Evolutionary conservation across 805 yeast genomes (phyloP).

Genomic region (Yarrowia yakushimensis): DNA sequence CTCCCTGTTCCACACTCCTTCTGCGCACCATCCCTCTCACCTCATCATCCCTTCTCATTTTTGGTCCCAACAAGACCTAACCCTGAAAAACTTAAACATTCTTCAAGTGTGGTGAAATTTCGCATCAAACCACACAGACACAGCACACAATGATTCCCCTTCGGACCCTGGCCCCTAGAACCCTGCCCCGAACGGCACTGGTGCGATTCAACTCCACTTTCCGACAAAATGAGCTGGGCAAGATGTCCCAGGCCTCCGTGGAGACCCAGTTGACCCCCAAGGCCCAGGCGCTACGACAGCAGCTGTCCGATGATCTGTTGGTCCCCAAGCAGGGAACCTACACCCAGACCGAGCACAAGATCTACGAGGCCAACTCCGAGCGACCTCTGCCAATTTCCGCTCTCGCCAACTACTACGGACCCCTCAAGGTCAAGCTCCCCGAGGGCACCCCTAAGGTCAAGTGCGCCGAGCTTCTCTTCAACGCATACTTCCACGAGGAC

Average conservation of each 20-base stretch:
- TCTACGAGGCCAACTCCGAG: constrained; percentile 30
- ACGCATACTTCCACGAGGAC: constrained; percentile 51
- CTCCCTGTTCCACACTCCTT: neutral
- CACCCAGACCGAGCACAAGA: constrained; percentile 17
- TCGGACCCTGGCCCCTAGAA: constrained; percentile 23
- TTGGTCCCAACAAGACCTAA: neutral
- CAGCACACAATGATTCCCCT: constrained; percentile 22
- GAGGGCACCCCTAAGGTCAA: constrained; percentile 24
- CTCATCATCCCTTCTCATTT: neutral
- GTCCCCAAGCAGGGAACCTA: constrained; percentile 6
- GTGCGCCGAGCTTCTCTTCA: constrained; percentile 30
- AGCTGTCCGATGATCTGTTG: constrained; percentile 21
- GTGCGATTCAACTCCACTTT: constrained; percentile 24
- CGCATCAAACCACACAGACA: neutral
- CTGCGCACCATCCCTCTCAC: neutral
- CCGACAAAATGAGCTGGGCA: constrained; percentile 21
- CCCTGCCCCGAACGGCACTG: constrained; percentile 22
- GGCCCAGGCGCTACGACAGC: constrained; percentile 22
- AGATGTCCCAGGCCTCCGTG: constrained; percentile 19
- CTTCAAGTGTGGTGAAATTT: neutral
- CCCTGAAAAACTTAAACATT: constrained; percentile 8
- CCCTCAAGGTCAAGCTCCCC: constrained; percentile 40
- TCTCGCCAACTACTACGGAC: constrained; percentile 75
- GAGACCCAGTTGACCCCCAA: constrained; percentile 11
- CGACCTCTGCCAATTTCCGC: constrained; percentile 81